These are phyloP conservation scores for Licmophora abbreviata DNA, from an alignment of 108 stramenopile species.

Conservation along the genomic window DNA sequence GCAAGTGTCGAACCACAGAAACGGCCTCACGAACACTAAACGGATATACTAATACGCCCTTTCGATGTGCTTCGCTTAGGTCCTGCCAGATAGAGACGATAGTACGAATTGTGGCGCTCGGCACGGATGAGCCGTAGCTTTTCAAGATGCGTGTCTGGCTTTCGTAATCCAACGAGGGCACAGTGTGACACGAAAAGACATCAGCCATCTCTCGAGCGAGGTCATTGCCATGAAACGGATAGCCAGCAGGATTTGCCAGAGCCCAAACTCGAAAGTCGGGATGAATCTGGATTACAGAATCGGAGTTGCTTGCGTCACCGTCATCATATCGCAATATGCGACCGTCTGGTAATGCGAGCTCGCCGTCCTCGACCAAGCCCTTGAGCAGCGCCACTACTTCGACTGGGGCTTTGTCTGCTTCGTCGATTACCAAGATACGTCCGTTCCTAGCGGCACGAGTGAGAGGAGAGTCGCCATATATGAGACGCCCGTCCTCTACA, in stretches of 20 bases:
- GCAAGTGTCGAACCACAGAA: constrained; percentile 69
- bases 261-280: constrained; percentile 67
- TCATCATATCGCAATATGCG: constrained; percentile 29
- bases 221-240: constrained; percentile 87
- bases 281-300: constrained; percentile 57
- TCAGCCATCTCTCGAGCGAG: constrained; percentile 71
- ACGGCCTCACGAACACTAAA: constrained; percentile 78
- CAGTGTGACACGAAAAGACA: constrained; percentile 53
- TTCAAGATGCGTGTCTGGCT: constrained; percentile 52
- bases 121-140: constrained; percentile 58
- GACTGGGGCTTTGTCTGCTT: constrained; percentile 90
- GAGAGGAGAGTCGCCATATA: constrained; percentile 76
- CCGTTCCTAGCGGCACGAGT: constrained; percentile 71
- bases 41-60: constrained; percentile 68
- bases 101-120: constrained; percentile 20
- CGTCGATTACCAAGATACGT: constrained; percentile 77
- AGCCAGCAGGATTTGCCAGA: constrained; percentile 85
- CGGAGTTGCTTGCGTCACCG: constrained; percentile 8
- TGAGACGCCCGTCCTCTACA: constrained; percentile 60
- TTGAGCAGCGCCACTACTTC: constrained; percentile 85
- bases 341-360: constrained; percentile 74
- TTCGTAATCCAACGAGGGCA: constrained; percentile 51
- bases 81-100: constrained; percentile 60
- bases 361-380: constrained; percentile 83
- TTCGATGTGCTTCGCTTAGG: constrained; percentile 48